Conservation (phyloP, 2,329 filamentous ascomycete genomes). For the Xylaria sp. region DNA sequence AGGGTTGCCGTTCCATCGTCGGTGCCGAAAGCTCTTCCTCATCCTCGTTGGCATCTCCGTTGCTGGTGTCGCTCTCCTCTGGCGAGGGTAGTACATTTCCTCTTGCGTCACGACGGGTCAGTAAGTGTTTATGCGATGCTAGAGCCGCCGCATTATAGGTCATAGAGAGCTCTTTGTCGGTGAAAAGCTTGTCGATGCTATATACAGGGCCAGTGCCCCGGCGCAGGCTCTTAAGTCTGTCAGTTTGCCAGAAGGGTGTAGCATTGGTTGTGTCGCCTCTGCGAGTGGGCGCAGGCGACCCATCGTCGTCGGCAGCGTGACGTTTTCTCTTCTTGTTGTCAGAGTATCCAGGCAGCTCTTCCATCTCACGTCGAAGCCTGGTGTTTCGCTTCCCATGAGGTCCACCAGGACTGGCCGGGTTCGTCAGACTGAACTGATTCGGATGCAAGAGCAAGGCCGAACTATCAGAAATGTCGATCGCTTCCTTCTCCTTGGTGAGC, state of each 20-base stretch:
- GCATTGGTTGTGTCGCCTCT: slow-evolving; percentile 67
- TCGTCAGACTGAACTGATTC: slow-evolving; percentile 74
- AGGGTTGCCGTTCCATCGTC: slow-evolving; percentile 71
- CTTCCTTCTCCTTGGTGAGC: slow-evolving; percentile 73
- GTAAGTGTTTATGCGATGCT: slow-evolving; percentile 70
- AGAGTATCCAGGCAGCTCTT: slow-evolving; percentile 65
- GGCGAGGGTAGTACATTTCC: slow-evolving; percentile 62
- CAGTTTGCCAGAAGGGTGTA: slow-evolving; percentile 71
- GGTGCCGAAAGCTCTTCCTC: slow-evolving; percentile 63
- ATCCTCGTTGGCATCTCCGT: slow-evolving; percentile 62
- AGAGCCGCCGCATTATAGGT: slow-evolving; percentile 72
- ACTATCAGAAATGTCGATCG: slow-evolving; percentile 73
- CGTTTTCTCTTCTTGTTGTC: slow-evolving; percentile 73
- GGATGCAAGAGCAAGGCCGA: slow-evolving; percentile 74
- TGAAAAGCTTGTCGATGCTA: slow-evolving; percentile 76
- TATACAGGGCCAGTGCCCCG: slow-evolving; percentile 70
- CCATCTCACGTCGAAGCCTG: slow-evolving; percentile 68
- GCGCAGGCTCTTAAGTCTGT: slow-evolving; percentile 64
- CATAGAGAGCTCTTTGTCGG: slow-evolving; percentile 74
- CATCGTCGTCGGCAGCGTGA: slow-evolving; percentile 68
- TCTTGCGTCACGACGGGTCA: slow-evolving; percentile 66
- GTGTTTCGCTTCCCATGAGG: slow-evolving; percentile 72
- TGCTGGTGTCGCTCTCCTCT: slow-evolving; percentile 65
- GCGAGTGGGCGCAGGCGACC: slow-evolving; percentile 69
- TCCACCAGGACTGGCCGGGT: slow-evolving; percentile 72